Percentiles rank a stretch among this genome's conserved stretches.
These are phyloP conservation scores for Populus pruinosa DNA, from an alignment of 345 rosid species.

Conservation along the genomic window DNA sequence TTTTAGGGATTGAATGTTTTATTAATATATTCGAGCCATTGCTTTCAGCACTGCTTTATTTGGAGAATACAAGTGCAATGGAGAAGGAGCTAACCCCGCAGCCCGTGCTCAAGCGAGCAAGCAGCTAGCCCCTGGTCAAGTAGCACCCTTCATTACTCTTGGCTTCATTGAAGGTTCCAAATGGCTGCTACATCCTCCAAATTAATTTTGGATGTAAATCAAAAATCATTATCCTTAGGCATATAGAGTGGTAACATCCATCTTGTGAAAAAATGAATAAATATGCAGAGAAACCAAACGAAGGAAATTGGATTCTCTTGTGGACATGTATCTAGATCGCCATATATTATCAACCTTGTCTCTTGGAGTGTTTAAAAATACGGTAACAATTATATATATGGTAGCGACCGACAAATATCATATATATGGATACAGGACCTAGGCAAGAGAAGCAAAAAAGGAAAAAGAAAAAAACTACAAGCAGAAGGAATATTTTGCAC, in stretches of 20 bases:
- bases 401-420: too few relatives aligned
- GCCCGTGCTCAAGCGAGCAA: constrained; percentile 36
- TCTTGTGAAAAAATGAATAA: background rate
- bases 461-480: too few relatives aligned
- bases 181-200: constrained; percentile 75
- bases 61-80: constrained; percentile 55
- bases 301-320: background rate
- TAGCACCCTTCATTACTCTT: constrained; percentile 34
- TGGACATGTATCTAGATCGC: background rate
- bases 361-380: too few relatives aligned
- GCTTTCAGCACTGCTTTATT: constrained; percentile 37
- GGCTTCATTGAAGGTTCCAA: constrained; percentile 44
- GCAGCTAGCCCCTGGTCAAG: constrained; percentile 30
- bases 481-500: too few relatives aligned
- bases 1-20: background rate
- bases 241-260: background rate
- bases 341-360: too few relatives aligned
- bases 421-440: too few relatives aligned
- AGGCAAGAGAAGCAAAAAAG: too few relatives aligned
- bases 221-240: background rate
- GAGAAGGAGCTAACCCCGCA: constrained; percentile 35
- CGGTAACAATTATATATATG: too few relatives aligned
- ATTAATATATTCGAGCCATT: background rate
- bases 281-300: background rate
- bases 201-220: background rate